A percentile compares a stretch with the other conserved stretches of the same genome.
Conservation (phyloP, 176 grass and related monocot species). For the Aegilops speltoides region DNA sequence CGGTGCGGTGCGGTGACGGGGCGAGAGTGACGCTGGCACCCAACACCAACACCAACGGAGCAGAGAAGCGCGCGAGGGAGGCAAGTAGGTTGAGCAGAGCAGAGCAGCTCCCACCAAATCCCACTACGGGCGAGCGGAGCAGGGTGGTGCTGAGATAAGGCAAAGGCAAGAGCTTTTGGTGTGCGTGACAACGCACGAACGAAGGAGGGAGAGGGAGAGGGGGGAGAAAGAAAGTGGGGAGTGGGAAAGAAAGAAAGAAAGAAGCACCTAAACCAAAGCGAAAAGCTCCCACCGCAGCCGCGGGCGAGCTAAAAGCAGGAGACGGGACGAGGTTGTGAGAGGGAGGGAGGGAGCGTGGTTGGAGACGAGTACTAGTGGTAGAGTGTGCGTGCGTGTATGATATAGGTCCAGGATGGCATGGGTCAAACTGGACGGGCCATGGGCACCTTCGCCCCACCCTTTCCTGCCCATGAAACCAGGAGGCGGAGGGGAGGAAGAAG, state of each 20-base stretch:
- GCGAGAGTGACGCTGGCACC: no score
- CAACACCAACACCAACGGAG: no score
- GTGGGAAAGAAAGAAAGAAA: conserved; percentile 33
- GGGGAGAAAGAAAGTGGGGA: background rate
- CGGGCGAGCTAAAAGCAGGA: conserved; percentile 33
- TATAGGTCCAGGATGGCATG: conserved; percentile 40
- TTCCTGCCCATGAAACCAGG: conserved; percentile 78
- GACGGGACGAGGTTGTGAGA: background rate
- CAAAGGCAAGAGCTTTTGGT: conserved; percentile 66
- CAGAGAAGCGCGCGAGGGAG: conserved; percentile 27
- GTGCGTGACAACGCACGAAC: conserved; percentile 58
- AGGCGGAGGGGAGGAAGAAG: background rate
- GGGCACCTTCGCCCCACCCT: conserved; percentile 61
- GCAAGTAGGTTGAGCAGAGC: background rate
- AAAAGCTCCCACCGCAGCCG: conserved; percentile 26
- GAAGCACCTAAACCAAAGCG: conserved; percentile 50
- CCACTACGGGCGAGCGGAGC: conserved; percentile 39
- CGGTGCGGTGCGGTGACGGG: conserved; percentile 9
- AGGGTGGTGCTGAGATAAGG: conserved; percentile 32
- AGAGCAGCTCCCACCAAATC: conserved; percentile 46
- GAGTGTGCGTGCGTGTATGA: conserved; percentile 34
- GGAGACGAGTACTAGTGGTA: conserved; percentile 1
- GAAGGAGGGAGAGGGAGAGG: conserved; percentile 32
- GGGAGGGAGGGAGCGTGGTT: no score
- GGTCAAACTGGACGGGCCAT: conserved; percentile 58